Evolutionary conservation across 2,329 filamentous ascomycete species (phyloP).

Genomic region (Nemania serpens): DNA sequence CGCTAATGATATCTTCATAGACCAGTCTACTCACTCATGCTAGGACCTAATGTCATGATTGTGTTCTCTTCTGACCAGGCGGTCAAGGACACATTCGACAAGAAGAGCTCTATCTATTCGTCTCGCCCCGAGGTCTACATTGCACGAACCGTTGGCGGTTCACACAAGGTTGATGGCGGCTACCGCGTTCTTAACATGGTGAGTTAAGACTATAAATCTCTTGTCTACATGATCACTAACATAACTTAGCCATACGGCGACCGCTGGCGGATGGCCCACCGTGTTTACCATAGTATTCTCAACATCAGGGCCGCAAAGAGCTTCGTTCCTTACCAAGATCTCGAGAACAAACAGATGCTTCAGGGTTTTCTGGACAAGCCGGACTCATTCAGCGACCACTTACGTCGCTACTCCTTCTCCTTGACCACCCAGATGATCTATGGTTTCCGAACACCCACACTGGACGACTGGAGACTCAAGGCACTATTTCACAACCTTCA

Average conservation of each 20-base stretch:
- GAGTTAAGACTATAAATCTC: not conserved
- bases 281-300: conserved; percentile 51
- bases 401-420: conserved; percentile 54
- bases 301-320: conserved; percentile 51
- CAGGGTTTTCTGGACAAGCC: conserved; percentile 52
- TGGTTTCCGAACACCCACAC: conserved; percentile 46
- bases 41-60: conserved; percentile 31
- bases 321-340: conserved; percentile 60
- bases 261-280: conserved; percentile 43
- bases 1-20: conserved; percentile 18
- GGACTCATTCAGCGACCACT: conserved; percentile 47
- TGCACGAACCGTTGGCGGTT: conserved; percentile 30
- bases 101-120: conserved; percentile 33
- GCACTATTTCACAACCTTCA: conserved; percentile 32
- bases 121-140: conserved; percentile 32
- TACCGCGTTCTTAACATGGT: conserved; percentile 32
- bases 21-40: conserved; percentile 32
- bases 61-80: conserved; percentile 31
- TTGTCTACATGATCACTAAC: conserved; percentile 8
- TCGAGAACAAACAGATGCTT: conserved; percentile 61
- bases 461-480: conserved; percentile 46
- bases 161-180: conserved; percentile 29
- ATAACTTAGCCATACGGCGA: conserved; percentile 41
- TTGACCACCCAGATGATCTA: conserved; percentile 56
- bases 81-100: conserved; percentile 31